phyloP scores from a whole-genome alignment of 1,284 basidiomycete species.

The Phylloboletellus chloephorus region DNA sequence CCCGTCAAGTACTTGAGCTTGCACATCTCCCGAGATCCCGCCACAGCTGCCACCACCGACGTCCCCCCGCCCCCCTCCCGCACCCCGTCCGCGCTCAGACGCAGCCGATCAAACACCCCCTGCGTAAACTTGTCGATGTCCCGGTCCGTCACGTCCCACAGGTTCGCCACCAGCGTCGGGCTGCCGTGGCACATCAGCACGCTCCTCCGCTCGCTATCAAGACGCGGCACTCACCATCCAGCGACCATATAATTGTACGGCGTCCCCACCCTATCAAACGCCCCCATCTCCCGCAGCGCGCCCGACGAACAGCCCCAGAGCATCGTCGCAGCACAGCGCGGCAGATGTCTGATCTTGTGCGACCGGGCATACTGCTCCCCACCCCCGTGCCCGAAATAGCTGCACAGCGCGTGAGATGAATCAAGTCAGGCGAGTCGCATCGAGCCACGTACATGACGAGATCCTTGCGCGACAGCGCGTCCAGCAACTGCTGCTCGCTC shows the following conservation, averaged over 20 bases:
- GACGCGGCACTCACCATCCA: slow-evolving; percentile 70
- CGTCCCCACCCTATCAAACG: slow-evolving; percentile 88
- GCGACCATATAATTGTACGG: slow-evolving; percentile 95
- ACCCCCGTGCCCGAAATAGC: slow-evolving; percentile 96
- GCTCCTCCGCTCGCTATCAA: not conserved
- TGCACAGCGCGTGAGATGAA: slow-evolving; percentile 30
- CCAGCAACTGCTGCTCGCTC: slow-evolving; percentile 74
- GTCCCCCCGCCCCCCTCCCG: slow-evolving; percentile 8
- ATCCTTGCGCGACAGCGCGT: slow-evolving; percentile 68
- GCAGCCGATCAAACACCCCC: slow-evolving; percentile 73
- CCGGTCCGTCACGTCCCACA: slow-evolving; percentile 98
- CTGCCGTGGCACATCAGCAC: slow-evolving; percentile 37
- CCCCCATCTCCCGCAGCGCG: slow-evolving; percentile 81
- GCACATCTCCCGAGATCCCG: slow-evolving; percentile 71
- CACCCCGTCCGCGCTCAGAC: slow-evolving; percentile 45
- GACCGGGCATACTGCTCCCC: slow-evolving; percentile 92
- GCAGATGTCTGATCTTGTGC: slow-evolving; percentile 75
- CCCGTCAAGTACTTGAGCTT: slow-evolving; percentile 95
- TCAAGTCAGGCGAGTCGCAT: slow-evolving; percentile 1
- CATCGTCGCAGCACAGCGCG: slow-evolving; percentile 88
- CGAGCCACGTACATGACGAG: slow-evolving; percentile 73
- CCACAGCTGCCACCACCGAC: slow-evolving; percentile 77
- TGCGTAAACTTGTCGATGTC: slow-evolving; percentile 94
- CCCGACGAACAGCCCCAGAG: slow-evolving; percentile 99
- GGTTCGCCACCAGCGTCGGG: slow-evolving; percentile 87